These are phyloP conservation scores for Ceratocystis cubensis DNA, from an alignment of 2,329 filamentous ascomycete species.

Conservation along the genomic window DNA sequence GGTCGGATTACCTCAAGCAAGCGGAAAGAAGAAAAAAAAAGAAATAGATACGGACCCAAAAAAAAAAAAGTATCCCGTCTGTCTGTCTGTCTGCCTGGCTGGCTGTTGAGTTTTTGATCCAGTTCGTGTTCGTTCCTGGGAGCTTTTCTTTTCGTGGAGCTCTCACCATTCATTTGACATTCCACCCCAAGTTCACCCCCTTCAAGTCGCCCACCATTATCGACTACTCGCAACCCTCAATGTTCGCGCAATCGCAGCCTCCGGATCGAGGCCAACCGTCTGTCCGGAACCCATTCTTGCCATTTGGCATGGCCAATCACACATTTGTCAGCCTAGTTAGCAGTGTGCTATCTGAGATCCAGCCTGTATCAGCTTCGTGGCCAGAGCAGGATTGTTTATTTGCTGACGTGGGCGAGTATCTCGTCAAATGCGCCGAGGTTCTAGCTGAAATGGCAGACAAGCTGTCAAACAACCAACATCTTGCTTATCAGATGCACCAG, in stretches of 20 bases:
- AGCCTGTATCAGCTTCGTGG: constrained; percentile 14
- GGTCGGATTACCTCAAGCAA: not conserved
- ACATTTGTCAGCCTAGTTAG: constrained; percentile 6
- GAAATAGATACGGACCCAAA: not conserved
- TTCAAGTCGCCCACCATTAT: constrained; percentile 16
- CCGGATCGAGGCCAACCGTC: constrained; percentile 11
- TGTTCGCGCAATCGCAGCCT: constrained; percentile 19
- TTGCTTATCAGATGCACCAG: constrained; percentile 16
- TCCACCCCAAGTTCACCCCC: not conserved
- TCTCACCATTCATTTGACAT: not conserved
- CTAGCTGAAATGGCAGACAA: constrained; percentile 17
- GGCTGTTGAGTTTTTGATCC: not conserved
- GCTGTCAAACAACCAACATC: constrained; percentile 13
- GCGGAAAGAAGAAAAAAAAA: not conserved
- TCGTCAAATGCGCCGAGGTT: constrained; percentile 18
- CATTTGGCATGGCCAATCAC: constrained; percentile 14
- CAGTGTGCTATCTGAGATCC: constrained; percentile 15
- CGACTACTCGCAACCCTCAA: constrained; percentile 16
- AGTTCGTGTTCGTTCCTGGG: not conserved
- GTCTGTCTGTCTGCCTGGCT: not conserved
- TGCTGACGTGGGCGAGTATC: constrained; percentile 19
- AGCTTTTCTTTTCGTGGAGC: not conserved
- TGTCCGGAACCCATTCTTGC: constrained; percentile 17
- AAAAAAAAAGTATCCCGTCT: not conserved
- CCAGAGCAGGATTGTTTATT: constrained; percentile 15